phyloP scores from a whole-genome alignment of 371 early-diverging fungal genomes.

The Sporodiniella umbellata region DNA sequence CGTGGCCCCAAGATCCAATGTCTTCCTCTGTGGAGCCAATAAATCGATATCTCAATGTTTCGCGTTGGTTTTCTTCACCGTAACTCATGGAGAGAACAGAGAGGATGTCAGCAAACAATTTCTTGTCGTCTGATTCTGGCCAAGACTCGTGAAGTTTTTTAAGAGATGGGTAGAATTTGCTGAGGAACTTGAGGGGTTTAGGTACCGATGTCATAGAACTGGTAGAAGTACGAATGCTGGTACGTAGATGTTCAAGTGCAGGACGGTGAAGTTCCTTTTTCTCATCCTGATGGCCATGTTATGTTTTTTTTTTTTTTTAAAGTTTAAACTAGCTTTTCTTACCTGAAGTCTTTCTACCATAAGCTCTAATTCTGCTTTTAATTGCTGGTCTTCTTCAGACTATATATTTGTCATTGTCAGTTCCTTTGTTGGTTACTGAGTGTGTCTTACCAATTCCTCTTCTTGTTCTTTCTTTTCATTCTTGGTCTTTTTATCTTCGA shows the following conservation, averaged over 20 bases:
- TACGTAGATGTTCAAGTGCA: slow-evolving; percentile 84
- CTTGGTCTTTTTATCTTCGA: slow-evolving; percentile 33
- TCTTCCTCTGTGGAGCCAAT: slow-evolving; percentile 75
- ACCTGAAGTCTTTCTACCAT: slow-evolving; percentile 87
- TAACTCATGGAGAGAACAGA: slow-evolving; percentile 97
- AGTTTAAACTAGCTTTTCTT: slow-evolving; percentile 1
- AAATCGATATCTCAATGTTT: slow-evolving; percentile 82
- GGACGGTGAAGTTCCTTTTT: slow-evolving; percentile 76
- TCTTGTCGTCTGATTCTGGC: slow-evolving; percentile 76
- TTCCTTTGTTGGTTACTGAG: not conserved
- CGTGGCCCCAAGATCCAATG: slow-evolving; percentile 97
- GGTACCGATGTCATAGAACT: slow-evolving; percentile 98
- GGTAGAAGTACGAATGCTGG: slow-evolving; percentile 88
- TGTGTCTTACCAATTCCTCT: slow-evolving; percentile 47
- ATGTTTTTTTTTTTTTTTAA: slow-evolving; percentile 24
- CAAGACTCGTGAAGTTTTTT: slow-evolving; percentile 70
- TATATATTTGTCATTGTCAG: slow-evolving; percentile 23
- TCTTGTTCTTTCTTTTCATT: slow-evolving; percentile 45
- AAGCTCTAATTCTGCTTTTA: slow-evolving; percentile 92
- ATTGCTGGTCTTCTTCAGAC: slow-evolving; percentile 95
- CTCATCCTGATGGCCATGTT: too few species aligned
- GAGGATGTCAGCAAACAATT: slow-evolving; percentile 89
- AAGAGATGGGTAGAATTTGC: slow-evolving; percentile 80
- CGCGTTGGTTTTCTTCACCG: slow-evolving; percentile 79
- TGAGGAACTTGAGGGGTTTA: slow-evolving; percentile 94